Evolutionary conservation across 305 asterid species (phyloP).

Genomic region (Solanum aculeatissimum): DNA sequence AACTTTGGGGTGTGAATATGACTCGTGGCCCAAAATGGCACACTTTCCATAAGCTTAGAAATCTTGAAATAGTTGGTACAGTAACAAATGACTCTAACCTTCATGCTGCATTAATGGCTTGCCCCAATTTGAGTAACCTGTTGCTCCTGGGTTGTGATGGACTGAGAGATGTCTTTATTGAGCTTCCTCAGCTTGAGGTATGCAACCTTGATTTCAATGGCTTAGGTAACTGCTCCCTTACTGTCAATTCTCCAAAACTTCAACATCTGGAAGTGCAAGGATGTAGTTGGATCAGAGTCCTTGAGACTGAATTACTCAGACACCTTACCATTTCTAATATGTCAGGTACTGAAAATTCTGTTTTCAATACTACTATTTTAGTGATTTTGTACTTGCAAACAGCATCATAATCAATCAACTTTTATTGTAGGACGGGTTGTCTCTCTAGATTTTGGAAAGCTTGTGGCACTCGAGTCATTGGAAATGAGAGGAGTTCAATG

Average conservation of each 20-base stretch:
- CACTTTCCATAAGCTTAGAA: constrained; percentile 53
- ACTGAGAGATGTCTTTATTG: constrained; percentile 32
- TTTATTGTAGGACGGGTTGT: constrained; percentile 54
- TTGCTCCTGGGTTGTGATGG: constrained; percentile 95
- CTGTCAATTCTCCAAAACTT: constrained; percentile 38
- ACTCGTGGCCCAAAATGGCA: constrained; percentile 71
- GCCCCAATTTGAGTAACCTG: constrained; percentile 62
- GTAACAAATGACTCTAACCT: constrained; percentile 60
- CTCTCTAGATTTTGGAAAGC: constrained; percentile 66
- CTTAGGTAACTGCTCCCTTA: constrained; percentile 52
- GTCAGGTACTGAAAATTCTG: constrained; percentile 33
- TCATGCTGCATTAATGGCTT: constrained; percentile 43
- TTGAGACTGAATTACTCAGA: constrained; percentile 40
- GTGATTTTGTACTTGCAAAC: neutral
- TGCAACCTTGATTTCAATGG: constrained; percentile 86
- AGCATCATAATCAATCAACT: neutral
- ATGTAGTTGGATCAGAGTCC: constrained; percentile 66
- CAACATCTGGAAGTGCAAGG: constrained; percentile 88
- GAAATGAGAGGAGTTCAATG: constrained; percentile 87
- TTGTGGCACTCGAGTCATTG: constrained; percentile 62
- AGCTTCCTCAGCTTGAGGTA: constrained; percentile 47
- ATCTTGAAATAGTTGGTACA: constrained; percentile 92
- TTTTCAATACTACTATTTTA: neutral
- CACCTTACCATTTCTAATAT: constrained; percentile 67
- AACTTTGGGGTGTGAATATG: constrained; percentile 92